phyloP scores from a whole-genome alignment of 495 filamentous ascomycete genomes.

The Trichocladium antarcticum region DNA sequence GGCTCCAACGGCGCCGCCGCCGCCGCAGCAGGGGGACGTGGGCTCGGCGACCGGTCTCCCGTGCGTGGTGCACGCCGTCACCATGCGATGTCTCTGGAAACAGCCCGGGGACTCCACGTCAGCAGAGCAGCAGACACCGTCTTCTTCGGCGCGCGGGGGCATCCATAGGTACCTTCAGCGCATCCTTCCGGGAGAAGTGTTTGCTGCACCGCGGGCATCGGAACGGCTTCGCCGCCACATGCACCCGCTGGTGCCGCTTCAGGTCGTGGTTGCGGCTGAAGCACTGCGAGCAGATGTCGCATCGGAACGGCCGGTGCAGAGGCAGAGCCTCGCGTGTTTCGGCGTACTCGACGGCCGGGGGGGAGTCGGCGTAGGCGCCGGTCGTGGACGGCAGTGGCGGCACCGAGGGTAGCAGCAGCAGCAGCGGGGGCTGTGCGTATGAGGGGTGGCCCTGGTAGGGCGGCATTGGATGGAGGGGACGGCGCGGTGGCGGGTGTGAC shows the following conservation, averaged over 20 bases:
- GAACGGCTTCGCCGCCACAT: constrained; percentile 87
- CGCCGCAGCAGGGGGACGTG: background rate
- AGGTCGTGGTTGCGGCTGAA: constrained; percentile 97
- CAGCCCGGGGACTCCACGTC: background rate
- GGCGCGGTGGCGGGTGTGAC: too few species aligned
- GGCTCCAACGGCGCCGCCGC: too few species aligned
- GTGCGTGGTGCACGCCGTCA: constrained; percentile 9
- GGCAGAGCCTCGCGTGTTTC: constrained; percentile 16
- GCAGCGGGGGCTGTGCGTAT: too few species aligned
- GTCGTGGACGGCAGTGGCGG: too few species aligned
- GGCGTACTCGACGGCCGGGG: constrained; percentile 2
- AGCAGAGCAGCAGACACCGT: too few species aligned
- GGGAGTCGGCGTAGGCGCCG: constrained; percentile 12
- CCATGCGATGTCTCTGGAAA: constrained; percentile 9
- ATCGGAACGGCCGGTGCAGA: constrained; percentile 79
- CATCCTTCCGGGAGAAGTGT: constrained; percentile 92
- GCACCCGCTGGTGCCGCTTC: constrained; percentile 90
- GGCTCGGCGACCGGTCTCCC: background rate
- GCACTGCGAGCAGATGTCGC: constrained; percentile 79
- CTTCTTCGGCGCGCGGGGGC: too few species aligned
- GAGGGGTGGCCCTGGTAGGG: too few species aligned
- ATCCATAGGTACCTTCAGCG: constrained; percentile 62
- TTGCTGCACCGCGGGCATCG: constrained; percentile 90
- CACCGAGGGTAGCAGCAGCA: too few species aligned
- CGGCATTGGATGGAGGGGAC: too few species aligned